A percentile compares a stretch with the other conserved stretches of the same genome.
Conservation (phyloP, 306 rosid species). For the Quercus alba region DNA sequence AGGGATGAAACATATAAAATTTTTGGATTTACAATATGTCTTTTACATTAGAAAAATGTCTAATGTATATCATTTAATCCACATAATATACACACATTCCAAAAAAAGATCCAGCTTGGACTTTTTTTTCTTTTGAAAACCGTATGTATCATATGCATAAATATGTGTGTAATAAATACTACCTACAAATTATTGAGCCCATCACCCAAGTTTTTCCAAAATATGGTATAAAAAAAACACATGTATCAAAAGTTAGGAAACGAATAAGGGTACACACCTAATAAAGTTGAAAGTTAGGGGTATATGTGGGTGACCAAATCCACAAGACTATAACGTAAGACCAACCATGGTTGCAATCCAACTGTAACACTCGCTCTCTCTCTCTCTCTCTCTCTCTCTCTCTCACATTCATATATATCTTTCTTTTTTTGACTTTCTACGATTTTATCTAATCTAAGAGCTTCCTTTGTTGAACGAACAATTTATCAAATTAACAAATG, state of each 20-base stretch:
- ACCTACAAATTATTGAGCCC: too few species aligned
- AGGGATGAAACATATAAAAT: too few species aligned
- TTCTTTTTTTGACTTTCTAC: conserved; percentile 45
- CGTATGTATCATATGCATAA: too few species aligned
- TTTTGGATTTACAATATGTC: too few species aligned
- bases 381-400: conserved; percentile 8
- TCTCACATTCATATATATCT: background rate
- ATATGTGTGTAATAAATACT: too few species aligned
- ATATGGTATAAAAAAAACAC: background rate
- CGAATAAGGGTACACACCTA: background rate
- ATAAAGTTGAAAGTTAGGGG: background rate
- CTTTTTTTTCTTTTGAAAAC: too few species aligned
- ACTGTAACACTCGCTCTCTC: background rate
- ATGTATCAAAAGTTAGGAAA: background rate
- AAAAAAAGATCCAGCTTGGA: too few species aligned
- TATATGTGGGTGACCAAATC: conserved; percentile 1
- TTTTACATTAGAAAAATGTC: too few species aligned
- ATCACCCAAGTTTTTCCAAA: too few species aligned
- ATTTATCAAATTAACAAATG: background rate
- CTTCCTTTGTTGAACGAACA: conserved; percentile 47
- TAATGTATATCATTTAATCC: too few species aligned
- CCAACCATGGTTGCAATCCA: conserved; percentile 49
- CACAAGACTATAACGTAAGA: conserved; percentile 34
- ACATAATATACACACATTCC: too few species aligned
- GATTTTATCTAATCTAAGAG: conserved; percentile 27